These are phyloP conservation scores for Liriodendron chinense DNA, from an alignment of 164 flowering plant species.

Conservation along the genomic window DNA sequence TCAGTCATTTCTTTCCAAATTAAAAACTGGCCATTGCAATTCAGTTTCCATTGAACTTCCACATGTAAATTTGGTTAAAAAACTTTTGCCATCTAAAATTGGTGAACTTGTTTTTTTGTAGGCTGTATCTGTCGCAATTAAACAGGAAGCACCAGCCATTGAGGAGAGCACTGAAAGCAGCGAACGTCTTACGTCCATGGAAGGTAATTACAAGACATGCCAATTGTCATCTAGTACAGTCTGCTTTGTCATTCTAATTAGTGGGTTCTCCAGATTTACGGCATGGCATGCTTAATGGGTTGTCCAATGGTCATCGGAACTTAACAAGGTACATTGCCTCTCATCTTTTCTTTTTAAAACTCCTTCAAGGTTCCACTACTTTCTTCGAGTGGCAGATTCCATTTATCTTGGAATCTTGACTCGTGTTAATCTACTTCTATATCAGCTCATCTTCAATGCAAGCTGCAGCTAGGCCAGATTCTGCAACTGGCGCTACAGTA, in stretches of 20 bases:
- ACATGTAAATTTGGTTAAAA: neutral
- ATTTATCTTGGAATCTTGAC: neutral
- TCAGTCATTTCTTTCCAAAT: neutral
- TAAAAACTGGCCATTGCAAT: no score
- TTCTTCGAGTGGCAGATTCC: neutral
- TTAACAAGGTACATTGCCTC: conserved; percentile 27
- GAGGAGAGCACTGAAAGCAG: conserved; percentile 21
- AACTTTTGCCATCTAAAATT: neutral
- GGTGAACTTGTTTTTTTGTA: conserved; percentile 13
- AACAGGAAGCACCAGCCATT: conserved; percentile 15
- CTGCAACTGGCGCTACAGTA: conserved; percentile 19
- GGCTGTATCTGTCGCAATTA: conserved; percentile 15
- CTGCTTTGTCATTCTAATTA: conserved; percentile 1
- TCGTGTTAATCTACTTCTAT: conserved; percentile 4
- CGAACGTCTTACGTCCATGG: conserved; percentile 2
- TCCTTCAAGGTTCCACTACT: neutral
- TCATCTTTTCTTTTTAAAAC: neutral
- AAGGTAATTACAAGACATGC: conserved; percentile 7
- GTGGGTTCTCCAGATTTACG: conserved; percentile 29
- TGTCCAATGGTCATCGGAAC: conserved; percentile 15
- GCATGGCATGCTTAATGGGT: conserved; percentile 32
- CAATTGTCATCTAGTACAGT: neutral
- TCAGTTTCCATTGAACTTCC: neutral
- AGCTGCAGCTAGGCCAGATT: conserved; percentile 38
- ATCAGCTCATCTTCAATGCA: conserved; percentile 34